Evolutionary conservation across 305 asterid genomes (phyloP), one percentile per base, ranked within the genome.

Genomic region (Fraxinus sp.): DNA sequence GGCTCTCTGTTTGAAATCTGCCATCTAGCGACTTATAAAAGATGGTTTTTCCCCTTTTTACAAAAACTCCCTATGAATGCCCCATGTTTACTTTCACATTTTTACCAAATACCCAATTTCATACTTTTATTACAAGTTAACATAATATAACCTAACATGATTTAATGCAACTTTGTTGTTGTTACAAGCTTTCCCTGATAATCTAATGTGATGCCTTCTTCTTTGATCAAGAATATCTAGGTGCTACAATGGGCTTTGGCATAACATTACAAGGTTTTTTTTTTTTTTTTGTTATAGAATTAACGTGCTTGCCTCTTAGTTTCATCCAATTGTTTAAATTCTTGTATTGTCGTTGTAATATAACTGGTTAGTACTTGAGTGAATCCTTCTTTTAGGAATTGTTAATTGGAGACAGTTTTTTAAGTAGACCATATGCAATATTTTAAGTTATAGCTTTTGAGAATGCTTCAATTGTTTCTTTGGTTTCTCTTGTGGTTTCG

Each of bases 181-280:
- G 52, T 10, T 41, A 41, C 52, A 10, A 41, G 52, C 14, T 41
- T 41, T 1, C 44, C 1, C 8, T 37, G 49, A 7, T 9, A 39
- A 2, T 8, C 14, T 39, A 39, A 39, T 7, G 46, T 39, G 14
- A 39, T 39, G 11, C 52, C 1, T 41, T 41, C 46, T 39, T 39
- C 13, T 39, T 39, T 7, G 7, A 39, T 39, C 37, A 35, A 36
- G 10, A 39, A 39, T 8, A 39, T 7, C 52, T 0, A 41, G 1
- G 2, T 37, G 98, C 66, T 94, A 93, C 85, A 94, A 97, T 87
- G 97, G 97, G 37, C 98, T 94, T 57, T 94, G 97, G 97, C 96
- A 96, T 49, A 94, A 91, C 74, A 86, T 93, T 81, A 90, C 88
- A 76, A 93, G 95, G 97, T 93, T 5, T 81, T 57, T 88, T 28